Evolutionary conservation across 352 stramenopile genomes (phyloP).

Genomic region (Pythium graminicola): DNA sequence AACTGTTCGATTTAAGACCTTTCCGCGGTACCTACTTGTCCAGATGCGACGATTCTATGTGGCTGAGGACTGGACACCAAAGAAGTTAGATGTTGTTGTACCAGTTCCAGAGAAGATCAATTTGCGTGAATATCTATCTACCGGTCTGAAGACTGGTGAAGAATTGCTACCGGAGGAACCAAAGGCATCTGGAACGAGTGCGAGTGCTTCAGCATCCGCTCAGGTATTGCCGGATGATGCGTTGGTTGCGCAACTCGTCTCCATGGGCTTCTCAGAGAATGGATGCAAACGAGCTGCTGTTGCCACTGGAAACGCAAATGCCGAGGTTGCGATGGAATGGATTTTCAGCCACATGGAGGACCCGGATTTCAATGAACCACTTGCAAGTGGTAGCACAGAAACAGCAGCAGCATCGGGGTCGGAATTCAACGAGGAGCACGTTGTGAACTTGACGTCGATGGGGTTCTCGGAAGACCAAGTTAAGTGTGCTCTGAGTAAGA

Average conservation of each 20-base stretch:
- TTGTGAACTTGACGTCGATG: constrained; percentile 73
- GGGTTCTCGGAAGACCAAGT: constrained; percentile 89
- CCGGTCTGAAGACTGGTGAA: constrained; percentile 80
- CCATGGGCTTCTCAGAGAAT: constrained; percentile 98
- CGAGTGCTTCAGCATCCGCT: neutral
- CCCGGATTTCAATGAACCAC: constrained; percentile 93
- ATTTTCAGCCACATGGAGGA: constrained; percentile 98
- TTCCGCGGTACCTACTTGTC: constrained; percentile 95
- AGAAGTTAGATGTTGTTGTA: constrained; percentile 97
- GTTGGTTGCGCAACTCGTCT: constrained; percentile 93
- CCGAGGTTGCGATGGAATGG: constrained; percentile 96
- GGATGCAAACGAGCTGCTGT: constrained; percentile 94
- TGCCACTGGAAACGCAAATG: constrained; percentile 84
- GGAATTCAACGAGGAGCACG: constrained; percentile 69
- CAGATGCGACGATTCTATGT: constrained; percentile 97
- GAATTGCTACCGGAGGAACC: constrained; percentile 76
- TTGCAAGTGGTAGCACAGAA: constrained; percentile 3
- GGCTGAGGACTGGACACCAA: constrained; percentile 93
- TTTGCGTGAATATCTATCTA: constrained; percentile 72
- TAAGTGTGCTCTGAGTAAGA: constrained; percentile 90
- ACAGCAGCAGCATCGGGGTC: constrained; percentile 36
- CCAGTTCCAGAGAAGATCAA: constrained; percentile 91
- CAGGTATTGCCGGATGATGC: constrained; percentile 80
- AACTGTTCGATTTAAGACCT: constrained; percentile 88
- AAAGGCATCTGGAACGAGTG: constrained; percentile 4